Evolutionary conservation across 176 grass and related monocot species (phyloP).

Genomic region (Melocanna baccifera): DNA sequence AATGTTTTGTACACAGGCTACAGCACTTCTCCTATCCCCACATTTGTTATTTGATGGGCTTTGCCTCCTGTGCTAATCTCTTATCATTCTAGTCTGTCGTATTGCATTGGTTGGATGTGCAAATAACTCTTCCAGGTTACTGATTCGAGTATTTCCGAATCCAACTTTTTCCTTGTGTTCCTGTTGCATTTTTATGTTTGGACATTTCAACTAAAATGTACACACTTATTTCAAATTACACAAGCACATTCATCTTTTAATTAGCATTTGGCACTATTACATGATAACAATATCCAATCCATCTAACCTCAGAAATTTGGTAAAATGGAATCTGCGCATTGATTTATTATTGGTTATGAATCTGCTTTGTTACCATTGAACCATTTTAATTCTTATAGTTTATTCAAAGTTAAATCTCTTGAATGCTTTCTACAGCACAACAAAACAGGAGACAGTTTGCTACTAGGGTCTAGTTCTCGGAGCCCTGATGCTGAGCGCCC

Average conservation of each 20-base stretch:
- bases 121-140: neutral
- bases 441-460: conserved; percentile 78
- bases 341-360: neutral
- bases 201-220: neutral
- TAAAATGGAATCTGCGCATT: neutral
- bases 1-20: neutral
- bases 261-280: neutral
- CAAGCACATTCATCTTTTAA: neutral
- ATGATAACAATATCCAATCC: conserved; percentile 13
- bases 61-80: neutral
- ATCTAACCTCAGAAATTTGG: neutral
- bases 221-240: conserved; percentile 15
- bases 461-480: conserved; percentile 83
- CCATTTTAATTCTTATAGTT: neutral
- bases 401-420: conserved; percentile 26
- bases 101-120: neutral
- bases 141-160: conserved; percentile 5
- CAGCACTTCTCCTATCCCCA: neutral
- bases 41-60: neutral
- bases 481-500: conserved; percentile 84
- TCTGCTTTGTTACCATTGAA: conserved; percentile 18
- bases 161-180: neutral
- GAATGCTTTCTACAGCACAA: conserved; percentile 66
- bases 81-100: neutral
- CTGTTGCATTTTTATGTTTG: conserved; percentile 11